phyloP scores from a whole-genome alignment of 805 yeast genomes.

The Myxozyma vanderwaltii region DNA sequence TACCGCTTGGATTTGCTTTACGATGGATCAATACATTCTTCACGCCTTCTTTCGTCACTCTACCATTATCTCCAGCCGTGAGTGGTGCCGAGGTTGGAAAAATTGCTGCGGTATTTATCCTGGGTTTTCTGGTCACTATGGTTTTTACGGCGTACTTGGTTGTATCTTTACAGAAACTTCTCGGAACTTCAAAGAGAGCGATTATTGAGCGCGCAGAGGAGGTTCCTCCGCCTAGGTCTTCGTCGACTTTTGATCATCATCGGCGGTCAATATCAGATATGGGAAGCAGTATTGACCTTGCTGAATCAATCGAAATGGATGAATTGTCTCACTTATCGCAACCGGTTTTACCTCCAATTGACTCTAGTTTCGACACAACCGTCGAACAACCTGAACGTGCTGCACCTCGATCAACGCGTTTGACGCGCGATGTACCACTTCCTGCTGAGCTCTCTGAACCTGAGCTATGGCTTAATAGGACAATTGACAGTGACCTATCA shows the following conservation, averaged over 20 bases:
- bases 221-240: constrained; percentile 17
- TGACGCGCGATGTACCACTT: background rate
- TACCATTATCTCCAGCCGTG: constrained; percentile 68
- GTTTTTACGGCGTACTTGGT: constrained; percentile 55
- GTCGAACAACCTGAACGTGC: constrained; percentile 7
- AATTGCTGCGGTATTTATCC: constrained; percentile 70
- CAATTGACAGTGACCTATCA: constrained; percentile 10
- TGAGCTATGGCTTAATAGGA: constrained; percentile 8
- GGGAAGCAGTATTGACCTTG: background rate
- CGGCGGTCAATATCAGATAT: constrained; percentile 6
- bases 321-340: background rate
- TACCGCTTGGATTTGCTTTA: constrained; percentile 68
- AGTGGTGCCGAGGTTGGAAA: constrained; percentile 68
- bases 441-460: background rate
- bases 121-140: constrained; percentile 62
- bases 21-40: constrained; percentile 80
- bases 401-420: background rate
- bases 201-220: constrained; percentile 36
- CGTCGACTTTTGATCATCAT: background rate
- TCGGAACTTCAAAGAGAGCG: constrained; percentile 36
- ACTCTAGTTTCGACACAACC: background rate
- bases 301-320: constrained; percentile 17
- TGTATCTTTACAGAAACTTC: constrained; percentile 46
- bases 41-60: constrained; percentile 72
- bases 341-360: background rate